Evolutionary conservation across 768 basidiomycete species (phyloP).

Genomic region (Gautieria morchelliformis): DNA sequence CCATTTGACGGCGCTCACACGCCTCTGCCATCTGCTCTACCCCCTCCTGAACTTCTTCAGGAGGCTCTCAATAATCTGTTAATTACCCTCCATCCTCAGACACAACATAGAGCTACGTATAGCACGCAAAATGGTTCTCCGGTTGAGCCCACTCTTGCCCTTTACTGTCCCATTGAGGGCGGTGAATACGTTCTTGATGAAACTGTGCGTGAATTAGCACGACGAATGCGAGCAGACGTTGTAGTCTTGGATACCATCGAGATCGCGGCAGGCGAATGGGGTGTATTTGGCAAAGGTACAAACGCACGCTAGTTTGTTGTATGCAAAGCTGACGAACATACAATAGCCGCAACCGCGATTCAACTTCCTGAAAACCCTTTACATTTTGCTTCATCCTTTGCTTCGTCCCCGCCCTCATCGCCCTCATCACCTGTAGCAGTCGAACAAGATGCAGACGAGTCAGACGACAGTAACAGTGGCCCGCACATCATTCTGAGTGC

Average conservation of each 20-base stretch:
- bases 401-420: constrained; percentile 20
- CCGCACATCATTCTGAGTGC: constrained; percentile 6
- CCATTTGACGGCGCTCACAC: constrained; percentile 34
- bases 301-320: background rate
- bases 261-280: constrained; percentile 82
- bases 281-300: constrained; percentile 70
- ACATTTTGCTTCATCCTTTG: constrained; percentile 40
- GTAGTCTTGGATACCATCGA: constrained; percentile 77
- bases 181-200: constrained; percentile 76
- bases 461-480: constrained; percentile 22
- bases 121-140: constrained; percentile 41
- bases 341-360: constrained; percentile 55
- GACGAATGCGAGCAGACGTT: constrained; percentile 67
- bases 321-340: background rate
- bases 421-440: constrained; percentile 17
- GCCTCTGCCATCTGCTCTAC: constrained; percentile 32
- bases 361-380: constrained; percentile 68
- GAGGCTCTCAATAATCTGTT: constrained; percentile 68
- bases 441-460: constrained; percentile 34
- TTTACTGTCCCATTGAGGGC: constrained; percentile 85
- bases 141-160: constrained; percentile 70
- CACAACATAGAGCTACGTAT: constrained; percentile 65
- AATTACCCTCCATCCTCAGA: constrained; percentile 72
- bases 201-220: constrained; percentile 70
- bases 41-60: constrained; percentile 67